A percentile compares a stretch with the other conserved stretches of the same genome.
phyloP scores from a whole-genome alignment of 2,329 filamentous ascomycete genomes.

The Domatiomyces catenatus region DNA sequence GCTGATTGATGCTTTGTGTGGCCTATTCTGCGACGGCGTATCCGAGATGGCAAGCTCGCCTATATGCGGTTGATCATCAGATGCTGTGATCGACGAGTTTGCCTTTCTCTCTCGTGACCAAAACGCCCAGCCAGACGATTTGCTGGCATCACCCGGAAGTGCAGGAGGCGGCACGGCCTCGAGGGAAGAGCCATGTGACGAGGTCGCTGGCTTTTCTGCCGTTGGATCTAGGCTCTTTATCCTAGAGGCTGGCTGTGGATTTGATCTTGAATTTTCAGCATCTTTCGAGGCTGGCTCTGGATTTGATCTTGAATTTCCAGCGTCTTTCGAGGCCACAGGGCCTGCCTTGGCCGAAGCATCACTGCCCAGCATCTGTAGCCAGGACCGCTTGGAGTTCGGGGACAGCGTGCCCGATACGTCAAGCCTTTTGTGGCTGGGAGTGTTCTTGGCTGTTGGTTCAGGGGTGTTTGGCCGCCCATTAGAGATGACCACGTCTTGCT shows the following conservation, averaged over 20 bases:
- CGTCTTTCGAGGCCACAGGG: background rate
- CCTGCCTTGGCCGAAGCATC: constrained; percentile 4
- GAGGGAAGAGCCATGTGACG: constrained; percentile 11
- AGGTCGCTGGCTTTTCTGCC: constrained; percentile 10
- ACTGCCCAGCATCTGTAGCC: constrained; percentile 31
- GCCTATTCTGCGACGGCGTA: constrained; percentile 15
- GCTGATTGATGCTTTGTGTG: constrained; percentile 18
- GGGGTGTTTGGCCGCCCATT: background rate
- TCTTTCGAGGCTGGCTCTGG: constrained; percentile 5
- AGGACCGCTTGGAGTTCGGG: constrained; percentile 25
- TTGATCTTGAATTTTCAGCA: background rate
- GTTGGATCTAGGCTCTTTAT: background rate
- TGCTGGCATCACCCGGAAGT: constrained; percentile 9
- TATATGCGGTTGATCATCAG: constrained; percentile 5
- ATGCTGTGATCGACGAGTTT: background rate
- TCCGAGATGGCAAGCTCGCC: constrained; percentile 16
- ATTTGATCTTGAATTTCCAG: background rate
- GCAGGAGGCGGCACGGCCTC: constrained; percentile 13
- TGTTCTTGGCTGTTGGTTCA: background rate
- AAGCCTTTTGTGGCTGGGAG: background rate
- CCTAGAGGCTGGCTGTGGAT: background rate
- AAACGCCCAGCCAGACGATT: constrained; percentile 17
- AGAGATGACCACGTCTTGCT: background rate
- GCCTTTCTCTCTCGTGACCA: constrained; percentile 18
- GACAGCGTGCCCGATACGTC: background rate